Base-by-base conservation (phyloP, 805 yeast species). In the Ogataea paraovalis region DNA sequence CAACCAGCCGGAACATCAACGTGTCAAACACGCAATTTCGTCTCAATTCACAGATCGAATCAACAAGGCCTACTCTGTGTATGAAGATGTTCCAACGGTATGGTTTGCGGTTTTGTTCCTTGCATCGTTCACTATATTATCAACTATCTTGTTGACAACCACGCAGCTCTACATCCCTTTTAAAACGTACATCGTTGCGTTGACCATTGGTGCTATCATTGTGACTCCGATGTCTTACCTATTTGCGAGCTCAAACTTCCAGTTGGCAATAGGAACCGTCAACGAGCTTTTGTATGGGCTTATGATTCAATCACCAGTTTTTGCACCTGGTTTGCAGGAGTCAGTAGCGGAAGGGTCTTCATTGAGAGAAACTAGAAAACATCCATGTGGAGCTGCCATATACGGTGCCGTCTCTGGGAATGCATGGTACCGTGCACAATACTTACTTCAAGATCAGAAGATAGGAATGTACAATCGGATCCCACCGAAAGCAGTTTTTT, bases 321-420 rank as follows among this genome's bases (percentile, higher is more conserved):
- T 60, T 34, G 39, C 56, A 34, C 19, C 38, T 4, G 12, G 3
- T 16, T 34, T 18, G 16, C 8, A 30, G 14, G 14, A 14, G 9
- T 25, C 28, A 25, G 28, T 7, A 25, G 28, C 7, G 10, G 10
- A 25, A 1, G 46, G 49, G 3, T 18, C 47, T 2, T 32, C 25
- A 13, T n/a, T n/a, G n/a, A n/a, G n/a, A n/a, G 54, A 47, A n/a
- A 18, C 46, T 4, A 34, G 5, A 14, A 46, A 58, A 27, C 79
- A 76, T 48, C 80, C 80, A 1, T 77, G 71, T 2, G 74, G 78
- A 4, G 79, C 78, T 3, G 60, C 73, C 1, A 67, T 74, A 3
- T 76, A 74, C 54, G 78, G 79, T 4, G 72, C 79, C 9, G 63
- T 76, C n/a, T 75, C 80, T 0, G 81, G 80, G 1, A 73, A 76